phyloP scores from a whole-genome alignment of 2,329 filamentous ascomycete species.

The Cytospora piceicola region DNA sequence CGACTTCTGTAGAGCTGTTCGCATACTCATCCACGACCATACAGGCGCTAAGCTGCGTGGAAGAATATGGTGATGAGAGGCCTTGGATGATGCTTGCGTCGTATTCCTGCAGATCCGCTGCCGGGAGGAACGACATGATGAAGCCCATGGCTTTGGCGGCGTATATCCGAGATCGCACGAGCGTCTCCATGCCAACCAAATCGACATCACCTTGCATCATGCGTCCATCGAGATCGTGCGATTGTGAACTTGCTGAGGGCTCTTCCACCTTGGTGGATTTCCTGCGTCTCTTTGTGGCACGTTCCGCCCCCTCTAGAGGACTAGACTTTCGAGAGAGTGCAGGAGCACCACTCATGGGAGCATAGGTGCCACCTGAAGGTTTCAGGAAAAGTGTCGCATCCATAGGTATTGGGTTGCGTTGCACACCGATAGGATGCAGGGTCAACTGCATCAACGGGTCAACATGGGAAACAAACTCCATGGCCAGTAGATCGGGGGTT shows the following conservation, averaged over 20 bases:
- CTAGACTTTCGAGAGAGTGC: conserved; percentile 54
- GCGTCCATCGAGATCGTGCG: conserved; percentile 94
- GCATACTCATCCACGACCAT: conserved; percentile 90
- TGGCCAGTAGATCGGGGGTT: conserved; percentile 66
- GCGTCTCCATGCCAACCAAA: conserved; percentile 83
- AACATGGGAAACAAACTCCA: conserved; percentile 75
- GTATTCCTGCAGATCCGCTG: conserved; percentile 63
- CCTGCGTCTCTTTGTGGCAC: conserved; percentile 74
- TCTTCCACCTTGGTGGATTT: conserved; percentile 86
- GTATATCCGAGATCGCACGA: conserved; percentile 87
- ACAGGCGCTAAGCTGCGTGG: conserved; percentile 81
- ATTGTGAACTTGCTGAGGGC: conserved; percentile 61
- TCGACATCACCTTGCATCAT: conserved; percentile 98
- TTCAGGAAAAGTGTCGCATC: conserved; percentile 87
- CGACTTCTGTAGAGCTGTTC: conserved; percentile 53
- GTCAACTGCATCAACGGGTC: conserved; percentile 83
- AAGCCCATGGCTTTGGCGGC: conserved; percentile 85
- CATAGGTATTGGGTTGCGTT: conserved; percentile 90
- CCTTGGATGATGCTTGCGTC: conserved; percentile 67
- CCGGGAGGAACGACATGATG: conserved; percentile 78
- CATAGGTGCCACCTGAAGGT: conserved; percentile 85
- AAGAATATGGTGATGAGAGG: conserved; percentile 75
- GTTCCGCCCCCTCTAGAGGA: conserved; percentile 59
- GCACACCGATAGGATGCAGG: conserved; percentile 89
- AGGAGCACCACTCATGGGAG: conserved; percentile 51